A percentile compares a stretch with the other conserved stretches of the same genome.
These are phyloP conservation scores for Diversispora epigaea DNA, from an alignment of 192 early-diverging fungal species.

Conservation along the genomic window DNA sequence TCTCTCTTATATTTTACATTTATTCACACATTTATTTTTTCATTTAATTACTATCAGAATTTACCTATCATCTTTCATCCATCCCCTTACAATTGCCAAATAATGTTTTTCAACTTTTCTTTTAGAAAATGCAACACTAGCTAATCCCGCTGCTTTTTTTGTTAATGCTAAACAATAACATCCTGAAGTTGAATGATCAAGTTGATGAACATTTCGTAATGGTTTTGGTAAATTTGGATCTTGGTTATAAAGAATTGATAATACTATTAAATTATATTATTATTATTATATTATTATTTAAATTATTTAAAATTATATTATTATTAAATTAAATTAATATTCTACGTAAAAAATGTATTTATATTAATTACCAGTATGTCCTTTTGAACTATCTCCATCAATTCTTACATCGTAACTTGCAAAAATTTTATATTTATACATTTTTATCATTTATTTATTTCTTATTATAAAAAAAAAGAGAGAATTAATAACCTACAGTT, in stretches of 20 bases:
- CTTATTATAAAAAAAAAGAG: constrained; percentile 18
- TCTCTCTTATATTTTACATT: neutral
- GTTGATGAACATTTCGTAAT: constrained; percentile 43
- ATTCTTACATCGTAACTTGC: constrained; percentile 22
- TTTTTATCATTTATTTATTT: constrained; percentile 8
- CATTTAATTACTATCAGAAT: neutral
- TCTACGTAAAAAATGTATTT: neutral
- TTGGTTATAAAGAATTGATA: constrained; percentile 33
- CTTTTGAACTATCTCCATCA: constrained; percentile 14
- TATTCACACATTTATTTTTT: neutral
- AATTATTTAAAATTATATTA: neutral
- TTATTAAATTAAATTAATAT: neutral
- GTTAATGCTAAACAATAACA: constrained; percentile 40
- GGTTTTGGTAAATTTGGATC: constrained; percentile 31
- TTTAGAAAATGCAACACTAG: constrained; percentile 35
- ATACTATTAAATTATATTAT: neutral
- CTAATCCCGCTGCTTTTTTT: constrained; percentile 36
- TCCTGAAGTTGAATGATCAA: constrained; percentile 47
- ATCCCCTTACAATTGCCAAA: constrained; percentile 41
- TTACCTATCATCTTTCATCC: constrained; percentile 36
- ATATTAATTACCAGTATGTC: neutral
- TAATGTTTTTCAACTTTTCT: constrained; percentile 39
- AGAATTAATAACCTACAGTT: constrained; percentile 37
- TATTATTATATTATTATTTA: neutral
- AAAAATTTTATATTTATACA: neutral